These are phyloP conservation scores for Neurospora sp. DNA, from an alignment of 495 filamentous ascomycete genomes.

Conservation along the genomic window DNA sequence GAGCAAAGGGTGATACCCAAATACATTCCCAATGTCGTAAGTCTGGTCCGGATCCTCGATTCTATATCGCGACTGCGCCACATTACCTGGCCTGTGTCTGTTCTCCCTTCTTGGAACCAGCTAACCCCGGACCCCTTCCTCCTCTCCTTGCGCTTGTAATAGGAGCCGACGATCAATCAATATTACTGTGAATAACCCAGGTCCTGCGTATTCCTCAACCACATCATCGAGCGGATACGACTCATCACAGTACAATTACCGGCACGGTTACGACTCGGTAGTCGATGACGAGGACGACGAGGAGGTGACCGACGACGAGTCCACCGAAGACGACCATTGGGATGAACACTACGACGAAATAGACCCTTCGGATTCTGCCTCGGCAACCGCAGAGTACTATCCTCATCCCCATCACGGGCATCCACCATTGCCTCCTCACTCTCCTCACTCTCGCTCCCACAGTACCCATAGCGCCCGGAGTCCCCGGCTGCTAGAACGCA, in stretches of 20 bases:
- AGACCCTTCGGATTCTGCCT: constrained; percentile 77
- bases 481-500: constrained; percentile 10
- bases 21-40: constrained; percentile 42
- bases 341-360: constrained; percentile 49
- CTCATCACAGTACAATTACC: constrained; percentile 11
- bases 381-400: constrained; percentile 27
- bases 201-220: constrained; percentile 3
- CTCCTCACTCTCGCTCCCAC: not conserved
- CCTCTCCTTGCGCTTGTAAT: not conserved
- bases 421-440: not conserved
- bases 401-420: constrained; percentile 9
- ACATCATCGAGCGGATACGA: constrained; percentile 20
- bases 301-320: constrained; percentile 19
- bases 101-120: constrained; percentile 1
- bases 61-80: constrained; percentile 1
- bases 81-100: constrained; percentile 1
- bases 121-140: constrained; percentile 12
- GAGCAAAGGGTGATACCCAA: constrained; percentile 28
- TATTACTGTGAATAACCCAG: constrained; percentile 39
- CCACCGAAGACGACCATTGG: constrained; percentile 43
- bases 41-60: constrained; percentile 9
- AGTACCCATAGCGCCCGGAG: constrained; percentile 18
- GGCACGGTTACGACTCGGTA: constrained; percentile 32
- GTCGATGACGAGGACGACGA: constrained; percentile 44
- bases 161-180: constrained; percentile 42